Evolutionary conservation across 1,139 yeast genomes (phyloP).

Genomic region (Magnusiomyces suaveolens): DNA sequence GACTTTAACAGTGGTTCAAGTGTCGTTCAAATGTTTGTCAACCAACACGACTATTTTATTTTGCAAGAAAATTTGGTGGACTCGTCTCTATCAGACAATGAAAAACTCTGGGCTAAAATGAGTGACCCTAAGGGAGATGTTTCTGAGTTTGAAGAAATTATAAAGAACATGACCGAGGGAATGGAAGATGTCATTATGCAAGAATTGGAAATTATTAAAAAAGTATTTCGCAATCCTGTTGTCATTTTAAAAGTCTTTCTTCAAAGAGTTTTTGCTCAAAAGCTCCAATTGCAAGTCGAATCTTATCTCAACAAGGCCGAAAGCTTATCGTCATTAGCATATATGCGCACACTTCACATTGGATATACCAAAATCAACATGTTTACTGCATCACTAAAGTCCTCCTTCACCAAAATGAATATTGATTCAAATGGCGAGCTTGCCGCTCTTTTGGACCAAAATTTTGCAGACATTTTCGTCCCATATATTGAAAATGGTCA

Average conservation of each 20-base stretch:
- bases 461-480: conserved; percentile 60
- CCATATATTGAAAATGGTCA: conserved; percentile 59
- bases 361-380: conserved; percentile 53
- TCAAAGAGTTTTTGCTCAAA: conserved; percentile 70
- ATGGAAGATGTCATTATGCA: conserved; percentile 45
- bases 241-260: conserved; percentile 62
- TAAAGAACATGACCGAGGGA: conserved; percentile 36
- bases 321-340: conserved; percentile 59
- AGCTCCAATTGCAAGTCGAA: conserved; percentile 56
- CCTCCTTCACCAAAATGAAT: conserved; percentile 35
- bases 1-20: conserved; percentile 80
- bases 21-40: conserved; percentile 74
- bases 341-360: conserved; percentile 64
- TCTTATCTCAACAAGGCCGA: conserved; percentile 55
- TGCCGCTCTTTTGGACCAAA: conserved; percentile 56
- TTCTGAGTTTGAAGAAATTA: conserved; percentile 34
- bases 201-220: conserved; percentile 64
- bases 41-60: conserved; percentile 64
- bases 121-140: conserved; percentile 39
- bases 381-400: conserved; percentile 58
- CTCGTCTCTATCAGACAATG: conserved; percentile 30
- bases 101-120: conserved; percentile 39
- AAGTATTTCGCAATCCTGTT: conserved; percentile 61
- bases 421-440: conserved; percentile 42
- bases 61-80: conserved; percentile 40